Percentiles rank a stretch among this genome's conserved stretches.
Conservation (phyloP, 495 filamentous ascomycete species). For the Xylaria venustula region DNA sequence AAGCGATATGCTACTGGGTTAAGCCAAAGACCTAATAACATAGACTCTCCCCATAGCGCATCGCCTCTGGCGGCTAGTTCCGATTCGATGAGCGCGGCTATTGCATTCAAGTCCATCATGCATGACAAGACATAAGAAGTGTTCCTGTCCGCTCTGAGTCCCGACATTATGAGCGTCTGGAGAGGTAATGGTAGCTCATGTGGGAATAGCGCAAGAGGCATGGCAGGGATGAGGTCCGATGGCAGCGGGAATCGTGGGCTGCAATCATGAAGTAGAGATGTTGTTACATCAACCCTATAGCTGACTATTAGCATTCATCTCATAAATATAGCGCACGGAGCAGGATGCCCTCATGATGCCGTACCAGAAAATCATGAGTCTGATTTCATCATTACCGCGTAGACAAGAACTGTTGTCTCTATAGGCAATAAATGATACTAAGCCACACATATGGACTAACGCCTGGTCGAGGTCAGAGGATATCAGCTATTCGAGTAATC, state of each 20-base stretch:
- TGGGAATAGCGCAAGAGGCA: neutral
- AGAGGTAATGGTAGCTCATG: no score
- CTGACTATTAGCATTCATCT: neutral
- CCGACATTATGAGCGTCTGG: neutral
- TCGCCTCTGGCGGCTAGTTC: conserved; percentile 5
- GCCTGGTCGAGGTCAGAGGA: conserved; percentile 1
- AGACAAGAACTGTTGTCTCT: neutral
- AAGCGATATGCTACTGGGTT: conserved; percentile 2
- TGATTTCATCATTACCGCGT: neutral
- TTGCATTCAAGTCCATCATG: conserved; percentile 2
- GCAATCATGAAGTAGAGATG: neutral
- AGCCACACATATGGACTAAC: neutral
- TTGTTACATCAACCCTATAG: neutral
- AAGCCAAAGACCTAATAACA: neutral
- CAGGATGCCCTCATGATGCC: neutral
- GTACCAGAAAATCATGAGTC: neutral
- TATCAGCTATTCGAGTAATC: neutral
- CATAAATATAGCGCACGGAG: neutral
- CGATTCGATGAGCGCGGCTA: neutral
- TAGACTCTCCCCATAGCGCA: neutral
- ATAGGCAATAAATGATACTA: neutral
- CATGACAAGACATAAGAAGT: neutral
- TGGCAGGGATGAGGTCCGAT: neutral
- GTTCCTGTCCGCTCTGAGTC: neutral
- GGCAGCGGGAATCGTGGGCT: neutral